Evolutionary conservation across 148 eudicot species (phyloP).

Genomic region (Chenopodium suecicum): DNA sequence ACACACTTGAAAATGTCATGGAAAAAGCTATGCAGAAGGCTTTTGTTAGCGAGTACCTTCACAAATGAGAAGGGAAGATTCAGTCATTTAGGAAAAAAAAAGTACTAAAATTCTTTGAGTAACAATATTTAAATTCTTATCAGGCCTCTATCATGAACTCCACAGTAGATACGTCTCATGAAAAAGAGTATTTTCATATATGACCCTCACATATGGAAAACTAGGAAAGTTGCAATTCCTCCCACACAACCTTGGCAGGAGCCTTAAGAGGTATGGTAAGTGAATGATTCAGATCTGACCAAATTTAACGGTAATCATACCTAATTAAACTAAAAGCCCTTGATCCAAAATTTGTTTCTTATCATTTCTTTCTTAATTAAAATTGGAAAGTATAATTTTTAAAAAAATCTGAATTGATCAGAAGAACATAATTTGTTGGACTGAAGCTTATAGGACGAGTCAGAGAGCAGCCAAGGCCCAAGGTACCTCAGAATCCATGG

Average conservation of each 20-base stretch:
- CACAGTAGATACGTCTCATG: too few species aligned
- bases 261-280: background rate
- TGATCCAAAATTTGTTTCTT: background rate
- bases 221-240: too few species aligned
- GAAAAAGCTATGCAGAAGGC: constrained; percentile 57
- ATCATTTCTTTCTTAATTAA: background rate
- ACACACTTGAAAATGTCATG: constrained; percentile 48
- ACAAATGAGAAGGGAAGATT: background rate
- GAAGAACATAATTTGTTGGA: background rate
- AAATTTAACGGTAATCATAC: background rate
- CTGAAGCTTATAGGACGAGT: background rate
- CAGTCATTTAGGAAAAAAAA: background rate
- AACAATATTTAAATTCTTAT: background rate
- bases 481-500: background rate
- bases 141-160: background rate
- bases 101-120: background rate
- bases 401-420: background rate
- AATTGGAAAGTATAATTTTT: background rate
- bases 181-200: too few species aligned
- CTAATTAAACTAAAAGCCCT: background rate
- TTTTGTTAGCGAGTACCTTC: constrained; percentile 60
- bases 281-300: background rate
- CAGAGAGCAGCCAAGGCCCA: background rate
- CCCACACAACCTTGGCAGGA: background rate
- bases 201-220: too few species aligned